These are phyloP conservation scores for Gelatoporia subvermispora DNA, from an alignment of 768 basidiomycete genomes.

Conservation along the genomic window DNA sequence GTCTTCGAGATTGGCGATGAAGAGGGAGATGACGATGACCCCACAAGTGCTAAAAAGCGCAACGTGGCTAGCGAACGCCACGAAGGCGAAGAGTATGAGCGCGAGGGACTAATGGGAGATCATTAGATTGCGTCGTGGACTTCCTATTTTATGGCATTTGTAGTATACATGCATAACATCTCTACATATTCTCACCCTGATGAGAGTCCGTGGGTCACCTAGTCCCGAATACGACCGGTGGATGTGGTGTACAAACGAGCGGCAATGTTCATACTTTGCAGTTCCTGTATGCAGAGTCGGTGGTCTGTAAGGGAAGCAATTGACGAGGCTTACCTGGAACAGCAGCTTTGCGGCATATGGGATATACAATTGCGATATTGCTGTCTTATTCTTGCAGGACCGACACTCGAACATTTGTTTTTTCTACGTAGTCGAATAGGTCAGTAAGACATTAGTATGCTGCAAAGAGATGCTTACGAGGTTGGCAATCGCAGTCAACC, in stretches of 20 bases:
- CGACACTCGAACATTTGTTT: constrained; percentile 99
- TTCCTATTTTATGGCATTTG: constrained; percentile 18
- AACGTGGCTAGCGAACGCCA: constrained; percentile 33
- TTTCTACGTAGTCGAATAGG: constrained; percentile 47
- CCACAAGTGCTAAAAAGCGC: constrained; percentile 43
- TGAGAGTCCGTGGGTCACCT: constrained; percentile 14
- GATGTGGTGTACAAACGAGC: constrained; percentile 84
- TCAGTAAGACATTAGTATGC: constrained; percentile 6
- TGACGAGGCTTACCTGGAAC: constrained; percentile 83
- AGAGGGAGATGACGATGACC: constrained; percentile 64
- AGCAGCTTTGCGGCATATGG: constrained; percentile 96
- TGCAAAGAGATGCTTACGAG: constrained; percentile 46
- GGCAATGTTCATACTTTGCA: constrained; percentile 95
- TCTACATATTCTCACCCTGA: constrained; percentile 7
- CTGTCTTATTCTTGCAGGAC: constrained; percentile 95
- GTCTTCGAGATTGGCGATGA: constrained; percentile 93
- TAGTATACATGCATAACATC: constrained; percentile 32
- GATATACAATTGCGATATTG: constrained; percentile 85
- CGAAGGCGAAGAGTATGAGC: constrained; percentile 49
- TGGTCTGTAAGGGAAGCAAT: background rate
- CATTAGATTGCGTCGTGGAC: constrained; percentile 25
- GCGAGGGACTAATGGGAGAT: constrained; percentile 57
- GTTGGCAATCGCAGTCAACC: constrained; percentile 95
- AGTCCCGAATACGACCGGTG: constrained; percentile 78
- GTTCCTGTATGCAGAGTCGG: constrained; percentile 46